Evolutionary conservation across 2,329 filamentous ascomycete species (phyloP).

Genomic region (Colletotrichum phormii): DNA sequence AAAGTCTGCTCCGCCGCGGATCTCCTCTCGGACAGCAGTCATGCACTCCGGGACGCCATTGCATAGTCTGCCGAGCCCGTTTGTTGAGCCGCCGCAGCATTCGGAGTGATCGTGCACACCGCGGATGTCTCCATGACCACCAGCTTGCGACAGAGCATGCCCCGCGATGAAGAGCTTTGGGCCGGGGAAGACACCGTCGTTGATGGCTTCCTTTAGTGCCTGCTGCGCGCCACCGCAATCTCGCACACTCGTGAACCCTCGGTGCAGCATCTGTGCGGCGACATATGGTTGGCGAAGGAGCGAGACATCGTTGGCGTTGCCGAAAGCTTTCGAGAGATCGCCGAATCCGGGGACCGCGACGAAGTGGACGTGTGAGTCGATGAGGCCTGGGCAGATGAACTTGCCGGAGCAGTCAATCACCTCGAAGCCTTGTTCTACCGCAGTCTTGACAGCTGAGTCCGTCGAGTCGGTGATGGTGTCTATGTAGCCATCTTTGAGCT

Average conservation of each 20-base stretch:
- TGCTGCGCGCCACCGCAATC: constrained; percentile 68
- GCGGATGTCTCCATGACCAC: constrained; percentile 67
- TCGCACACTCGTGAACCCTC: constrained; percentile 70
- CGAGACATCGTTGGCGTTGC: constrained; percentile 49
- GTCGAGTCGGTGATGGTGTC: constrained; percentile 38
- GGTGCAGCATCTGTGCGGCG: constrained; percentile 60
- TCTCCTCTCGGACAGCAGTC: constrained; percentile 62
- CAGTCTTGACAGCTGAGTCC: background rate
- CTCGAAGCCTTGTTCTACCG: constrained; percentile 40
- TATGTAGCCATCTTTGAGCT: constrained; percentile 50
- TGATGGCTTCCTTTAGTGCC: constrained; percentile 67
- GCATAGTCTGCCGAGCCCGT: constrained; percentile 57
- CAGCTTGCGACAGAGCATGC: constrained; percentile 66
- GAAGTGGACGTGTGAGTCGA: constrained; percentile 45
- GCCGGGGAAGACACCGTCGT: constrained; percentile 64
- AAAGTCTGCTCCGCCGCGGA: constrained; percentile 68
- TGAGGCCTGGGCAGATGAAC: constrained; percentile 45
- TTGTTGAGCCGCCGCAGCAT: constrained; percentile 59
- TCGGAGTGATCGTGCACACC: constrained; percentile 54
- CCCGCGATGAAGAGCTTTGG: constrained; percentile 67
- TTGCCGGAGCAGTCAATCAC: constrained; percentile 41
- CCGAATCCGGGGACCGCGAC: constrained; percentile 45
- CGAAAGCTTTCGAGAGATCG: constrained; percentile 41
- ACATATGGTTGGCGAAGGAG: constrained; percentile 62
- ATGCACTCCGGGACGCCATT: constrained; percentile 68